Conservation (phyloP, 768 basidiomycete genomes). For the Scleroderma bovista region DNA sequence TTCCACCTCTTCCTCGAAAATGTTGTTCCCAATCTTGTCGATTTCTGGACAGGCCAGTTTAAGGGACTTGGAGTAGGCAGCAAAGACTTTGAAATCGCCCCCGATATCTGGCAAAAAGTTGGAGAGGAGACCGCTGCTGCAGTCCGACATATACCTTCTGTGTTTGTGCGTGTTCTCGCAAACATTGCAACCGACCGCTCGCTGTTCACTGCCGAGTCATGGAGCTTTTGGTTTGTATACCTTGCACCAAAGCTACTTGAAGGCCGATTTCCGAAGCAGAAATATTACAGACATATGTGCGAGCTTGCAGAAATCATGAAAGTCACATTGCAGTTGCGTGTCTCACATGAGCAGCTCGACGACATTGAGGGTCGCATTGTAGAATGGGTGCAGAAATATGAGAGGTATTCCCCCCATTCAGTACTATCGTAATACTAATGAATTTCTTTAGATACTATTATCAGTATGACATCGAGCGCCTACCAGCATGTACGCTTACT, state of each 20-base stretch:
- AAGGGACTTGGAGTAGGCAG: conserved; percentile 32
- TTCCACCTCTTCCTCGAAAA: conserved; percentile 48
- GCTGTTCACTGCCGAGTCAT: conserved; percentile 13
- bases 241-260: conserved; percentile 14
- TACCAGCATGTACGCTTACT: too few relatives aligned
- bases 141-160: conserved; percentile 21
- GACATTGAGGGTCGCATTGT: neutral
- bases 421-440: neutral
- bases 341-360: neutral
- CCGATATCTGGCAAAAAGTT: conserved; percentile 37
- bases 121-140: conserved; percentile 25
- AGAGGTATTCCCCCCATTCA: conserved; percentile 1
- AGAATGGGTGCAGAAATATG: conserved; percentile 5
- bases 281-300: conserved; percentile 11
- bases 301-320: conserved; percentile 7
- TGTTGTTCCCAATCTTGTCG: conserved; percentile 35
- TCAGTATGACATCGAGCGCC: too few relatives aligned
- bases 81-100: conserved; percentile 24
- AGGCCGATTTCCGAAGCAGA: conserved; percentile 1
- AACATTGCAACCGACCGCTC: conserved; percentile 26
- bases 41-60: conserved; percentile 36
- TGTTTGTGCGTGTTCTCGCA: conserved; percentile 23
- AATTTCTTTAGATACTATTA: too few relatives aligned
- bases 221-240: conserved; percentile 16
- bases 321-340: neutral